Evolutionary conservation across 2,329 filamentous ascomycete genomes (phyloP).

Genomic region (Diaporthe vaccinii): DNA sequence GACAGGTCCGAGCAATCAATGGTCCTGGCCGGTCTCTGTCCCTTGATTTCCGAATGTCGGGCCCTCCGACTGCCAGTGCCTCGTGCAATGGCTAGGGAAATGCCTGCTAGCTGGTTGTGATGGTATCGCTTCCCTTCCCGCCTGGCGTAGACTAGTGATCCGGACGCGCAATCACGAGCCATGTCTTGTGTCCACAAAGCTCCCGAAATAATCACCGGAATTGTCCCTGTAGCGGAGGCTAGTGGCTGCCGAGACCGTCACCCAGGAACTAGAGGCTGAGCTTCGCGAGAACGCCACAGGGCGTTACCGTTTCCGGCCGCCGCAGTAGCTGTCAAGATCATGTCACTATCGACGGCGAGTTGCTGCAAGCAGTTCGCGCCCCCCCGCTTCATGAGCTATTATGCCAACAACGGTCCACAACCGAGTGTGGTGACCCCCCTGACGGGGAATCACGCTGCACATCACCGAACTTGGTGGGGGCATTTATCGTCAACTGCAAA

Average conservation of each 20-base stretch:
- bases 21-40: not conserved
- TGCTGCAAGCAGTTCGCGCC: not conserved
- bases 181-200: not conserved
- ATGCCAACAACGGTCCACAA: not conserved
- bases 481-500: not conserved
- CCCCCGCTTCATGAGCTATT: not conserved
- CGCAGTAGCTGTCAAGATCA: not conserved
- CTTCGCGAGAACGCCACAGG: not conserved
- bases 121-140: not conserved
- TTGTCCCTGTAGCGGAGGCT: not conserved
- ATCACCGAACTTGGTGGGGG: not conserved
- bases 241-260: not conserved
- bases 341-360: not conserved
- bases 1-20: not conserved
- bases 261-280: not conserved
- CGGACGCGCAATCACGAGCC: not conserved
- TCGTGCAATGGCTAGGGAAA: too few relatives aligned
- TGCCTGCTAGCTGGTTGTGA: not conserved
- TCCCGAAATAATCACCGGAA: not conserved
- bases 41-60: not conserved
- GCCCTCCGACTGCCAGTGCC: not conserved
- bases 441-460: too few relatives aligned
- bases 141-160: not conserved
- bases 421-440: too few relatives aligned
- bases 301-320: too few relatives aligned